These are phyloP conservation scores for Phytophthora sansomeana DNA, from an alignment of 352 stramenopile species.

Conservation along the genomic window DNA sequence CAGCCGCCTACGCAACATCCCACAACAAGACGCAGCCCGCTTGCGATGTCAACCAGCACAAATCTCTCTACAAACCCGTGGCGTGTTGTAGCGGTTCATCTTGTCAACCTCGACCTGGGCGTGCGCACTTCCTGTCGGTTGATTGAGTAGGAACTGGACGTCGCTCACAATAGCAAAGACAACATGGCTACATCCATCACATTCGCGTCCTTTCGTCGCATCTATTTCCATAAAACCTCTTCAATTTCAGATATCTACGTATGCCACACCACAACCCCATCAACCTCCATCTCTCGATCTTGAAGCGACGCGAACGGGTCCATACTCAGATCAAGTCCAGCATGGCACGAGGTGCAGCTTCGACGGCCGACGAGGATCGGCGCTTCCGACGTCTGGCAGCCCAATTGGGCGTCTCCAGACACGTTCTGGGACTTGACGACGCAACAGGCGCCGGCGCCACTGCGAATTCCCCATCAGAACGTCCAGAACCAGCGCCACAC, in stretches of 20 bases:
- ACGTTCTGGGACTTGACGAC: slow-evolving; percentile 39
- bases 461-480: background rate
- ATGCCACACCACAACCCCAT: background rate
- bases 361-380: slow-evolving; percentile 27
- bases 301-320: slow-evolving; percentile 25
- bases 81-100: slow-evolving; percentile 40
- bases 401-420: slow-evolving; percentile 59
- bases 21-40: background rate
- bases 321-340: background rate
- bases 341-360: slow-evolving; percentile 21
- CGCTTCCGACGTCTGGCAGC: slow-evolving; percentile 56
- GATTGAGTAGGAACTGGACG: slow-evolving; percentile 4
- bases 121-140: slow-evolving; percentile 2
- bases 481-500: slow-evolving; percentile 5
- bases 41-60: background rate
- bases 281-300: slow-evolving; percentile 11
- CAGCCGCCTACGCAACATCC: slow-evolving; percentile 45
- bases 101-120: background rate
- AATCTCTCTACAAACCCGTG: slow-evolving; percentile 29
- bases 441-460: slow-evolving; percentile 1
- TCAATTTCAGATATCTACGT: slow-evolving; percentile 9
- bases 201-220: slow-evolving; percentile 28
- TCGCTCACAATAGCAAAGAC: slow-evolving; percentile 14
- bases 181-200: background rate
- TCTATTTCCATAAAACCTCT: slow-evolving; percentile 25